Conservation (phyloP, 345 rosid species). For the Balakata baccata region DNA sequence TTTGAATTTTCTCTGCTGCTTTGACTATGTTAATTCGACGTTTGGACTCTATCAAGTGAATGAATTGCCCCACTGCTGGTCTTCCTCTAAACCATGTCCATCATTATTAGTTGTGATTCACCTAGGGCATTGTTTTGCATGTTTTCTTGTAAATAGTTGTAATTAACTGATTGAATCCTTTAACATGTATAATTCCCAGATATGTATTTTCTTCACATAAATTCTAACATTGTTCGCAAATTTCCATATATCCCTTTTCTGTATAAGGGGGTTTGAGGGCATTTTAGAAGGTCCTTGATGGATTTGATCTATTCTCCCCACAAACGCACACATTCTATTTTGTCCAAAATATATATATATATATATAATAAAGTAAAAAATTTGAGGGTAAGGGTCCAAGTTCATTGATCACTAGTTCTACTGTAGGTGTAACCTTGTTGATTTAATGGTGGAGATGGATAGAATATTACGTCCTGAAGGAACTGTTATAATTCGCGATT, state of each 20-base stretch:
- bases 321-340: background rate
- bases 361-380: too few relatives aligned
- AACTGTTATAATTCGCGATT: constrained; percentile 67
- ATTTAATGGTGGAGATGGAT: constrained; percentile 91
- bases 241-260: too few relatives aligned
- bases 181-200: background rate
- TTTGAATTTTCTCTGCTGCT: background rate
- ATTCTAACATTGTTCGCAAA: background rate
- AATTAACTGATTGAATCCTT: background rate
- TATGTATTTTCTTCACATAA: background rate
- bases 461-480: constrained; percentile 87
- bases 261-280: background rate
- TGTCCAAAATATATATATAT: too few relatives aligned
- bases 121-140: background rate
- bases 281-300: background rate
- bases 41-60: background rate
- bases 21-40: background rate
- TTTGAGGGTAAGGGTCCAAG: background rate
- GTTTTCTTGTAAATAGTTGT: too few relatives aligned
- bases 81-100: background rate
- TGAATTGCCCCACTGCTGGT: background rate
- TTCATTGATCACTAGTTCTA: background rate
- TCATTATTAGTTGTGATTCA: background rate
- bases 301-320: background rate
- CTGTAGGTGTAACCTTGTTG: constrained; percentile 83